Base-by-base conservation (phyloP, 164 flowering plant genomes). In the Vitis amurensis region DNA sequence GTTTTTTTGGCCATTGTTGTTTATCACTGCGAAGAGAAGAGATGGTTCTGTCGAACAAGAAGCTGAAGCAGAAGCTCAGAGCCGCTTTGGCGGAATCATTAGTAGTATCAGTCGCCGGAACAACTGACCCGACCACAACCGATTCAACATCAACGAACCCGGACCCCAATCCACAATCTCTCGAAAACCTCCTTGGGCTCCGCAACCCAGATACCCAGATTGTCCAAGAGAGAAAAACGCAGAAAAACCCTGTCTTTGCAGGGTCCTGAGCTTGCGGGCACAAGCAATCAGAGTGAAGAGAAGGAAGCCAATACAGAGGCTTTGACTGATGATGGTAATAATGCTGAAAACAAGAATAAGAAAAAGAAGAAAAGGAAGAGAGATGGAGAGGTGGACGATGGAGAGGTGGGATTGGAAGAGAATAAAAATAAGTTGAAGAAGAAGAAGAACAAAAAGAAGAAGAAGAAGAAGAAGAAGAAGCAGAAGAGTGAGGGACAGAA, bases 21-120 rank as follows among this genome's bases (percentile, higher is more conserved):
- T 30, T 60, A 47, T 61, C n/a, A 55, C 30, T 63, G 8, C 64
- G 12, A 16, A 8, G 55, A 61, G 58, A 27, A 55, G 17, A 69
- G 66, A 92, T 93, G 98, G 97, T 93, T 31, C 73, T 91, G 19
- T 93, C 97, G 3, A 91, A 91, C 81, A 93, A 88, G 77, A 91
- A 88, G 86, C 88, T 87, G 58, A 93, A 93, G 88, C 91, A 85
- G 63, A 89, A 87, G 80, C 83, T 89, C 0, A 76, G 93, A 74
- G 83, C 68, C 1, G 75, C 75, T 49, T 55, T 82, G 13, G 79
- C 83, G 14, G 87, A 81, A 52, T 74, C 84, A 3, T 52, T 84
- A 23, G 50, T 79, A 8, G 76, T 74, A 56, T 70, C 82, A 2
- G 80, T 52, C 9, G 71, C 74, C 13, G 71, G 52, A 73, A 31